These are phyloP conservation scores for Picochlorum sp. DNA, from an alignment of 139 green algal genomes.

Conservation along the genomic window DNA sequence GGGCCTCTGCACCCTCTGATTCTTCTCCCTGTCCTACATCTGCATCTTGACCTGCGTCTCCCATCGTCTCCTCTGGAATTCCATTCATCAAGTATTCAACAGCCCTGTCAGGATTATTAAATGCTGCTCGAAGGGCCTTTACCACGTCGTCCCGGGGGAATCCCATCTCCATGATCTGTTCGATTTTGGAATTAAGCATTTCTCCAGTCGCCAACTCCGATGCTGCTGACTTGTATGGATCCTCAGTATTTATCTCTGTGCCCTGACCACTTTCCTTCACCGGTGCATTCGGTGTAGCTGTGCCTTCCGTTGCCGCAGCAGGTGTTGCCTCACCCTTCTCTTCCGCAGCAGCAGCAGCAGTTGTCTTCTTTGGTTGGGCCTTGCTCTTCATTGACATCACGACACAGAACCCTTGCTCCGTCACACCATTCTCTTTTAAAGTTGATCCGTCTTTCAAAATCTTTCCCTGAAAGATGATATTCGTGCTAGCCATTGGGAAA, in stretches of 20 bases:
- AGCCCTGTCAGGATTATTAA: constrained; percentile 98
- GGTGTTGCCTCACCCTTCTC: not conserved
- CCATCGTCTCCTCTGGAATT: constrained; percentile 54
- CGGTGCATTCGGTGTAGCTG: constrained; percentile 2
- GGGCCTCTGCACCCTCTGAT: constrained; percentile 5
- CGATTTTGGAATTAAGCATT: constrained; percentile 58
- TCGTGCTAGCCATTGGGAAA: constrained; percentile 44
- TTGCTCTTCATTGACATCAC: constrained; percentile 81
- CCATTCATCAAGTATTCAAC: constrained; percentile 98
- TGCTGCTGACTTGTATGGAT: constrained; percentile 41
- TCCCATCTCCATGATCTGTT: constrained; percentile 88
- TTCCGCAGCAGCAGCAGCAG: not conserved
- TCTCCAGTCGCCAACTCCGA: constrained; percentile 63
- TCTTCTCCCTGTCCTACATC: constrained; percentile 9
- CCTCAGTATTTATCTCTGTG: not conserved
- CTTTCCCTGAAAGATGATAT: constrained; percentile 78
- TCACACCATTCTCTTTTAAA: constrained; percentile 62
- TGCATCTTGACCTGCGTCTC: constrained; percentile 7
- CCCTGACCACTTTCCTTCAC: not conserved
- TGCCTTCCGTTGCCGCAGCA: not conserved
- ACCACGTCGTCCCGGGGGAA: constrained; percentile 71
- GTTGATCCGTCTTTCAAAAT: constrained; percentile 81
- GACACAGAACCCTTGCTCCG: constrained; percentile 83
- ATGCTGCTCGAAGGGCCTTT: constrained; percentile 87
- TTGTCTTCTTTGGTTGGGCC: constrained; percentile 1